Base-by-base conservation (phyloP, 805 yeast genomes). In the Candida ponderosae region DNA sequence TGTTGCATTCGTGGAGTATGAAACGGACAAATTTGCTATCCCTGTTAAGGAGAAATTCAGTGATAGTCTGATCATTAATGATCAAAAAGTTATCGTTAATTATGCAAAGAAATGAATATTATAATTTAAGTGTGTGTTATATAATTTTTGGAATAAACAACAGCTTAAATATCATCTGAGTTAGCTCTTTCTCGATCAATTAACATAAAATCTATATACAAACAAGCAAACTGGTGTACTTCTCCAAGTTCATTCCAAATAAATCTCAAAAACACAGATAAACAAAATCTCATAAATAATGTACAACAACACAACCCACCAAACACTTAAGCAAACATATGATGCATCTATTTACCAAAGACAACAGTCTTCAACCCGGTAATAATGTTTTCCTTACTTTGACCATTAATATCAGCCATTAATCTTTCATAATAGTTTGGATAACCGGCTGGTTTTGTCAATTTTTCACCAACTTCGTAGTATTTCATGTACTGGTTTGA, bases 1-100 rank as follows among this genome's bases (percentile, higher is more conserved):
- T 29, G 72, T 90, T 33, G 94, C 93, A 10, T 82, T 90, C 57
- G 70, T 90, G 4, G 97, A 90, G 48, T 90, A 80, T 54, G 76
- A 71, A 18, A 61, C 64, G 5, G 81, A 76, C 18, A 50, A 57
- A 2, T 57, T 64, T 29, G 81, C 95, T 0, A 64, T 66, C 3
- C 51, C 45, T 4, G 73, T 62, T 4, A 62, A 60, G 41, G 51
- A 55, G 28, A 51, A 46, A 3, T 46, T 51, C 2, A 42, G 38
- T 20, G 57, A 50, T 2, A 5, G 6, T 5, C 34, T 56, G 19
- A 37, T 33, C 11, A 40, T 57, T 18, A 43, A 37, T 14, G 52
- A 40, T 3, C 18, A 33, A 3, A 42, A 36, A 26, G 43, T 42
- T 2, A 29, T 50, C 42, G 47, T 64, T 46, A 43, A 46, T 35